Percentiles rank a stretch among this genome's conserved stretches.
Evolutionary conservation across 2,329 filamentous ascomycete genomes (phyloP).

Genomic region (Sporothrix dimorphospora): DNA sequence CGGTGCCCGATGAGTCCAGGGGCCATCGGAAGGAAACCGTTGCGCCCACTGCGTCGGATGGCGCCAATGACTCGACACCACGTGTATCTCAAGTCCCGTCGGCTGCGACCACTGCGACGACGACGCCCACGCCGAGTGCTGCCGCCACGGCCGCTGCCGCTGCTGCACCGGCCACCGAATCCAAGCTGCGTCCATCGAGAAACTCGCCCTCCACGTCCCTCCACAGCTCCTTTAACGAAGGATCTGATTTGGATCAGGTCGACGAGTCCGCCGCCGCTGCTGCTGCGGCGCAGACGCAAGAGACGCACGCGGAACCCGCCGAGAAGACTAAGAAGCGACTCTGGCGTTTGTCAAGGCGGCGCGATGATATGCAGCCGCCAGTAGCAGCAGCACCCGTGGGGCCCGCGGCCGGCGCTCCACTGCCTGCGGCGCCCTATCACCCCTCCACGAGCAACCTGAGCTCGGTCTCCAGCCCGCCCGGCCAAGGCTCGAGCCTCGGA

Average conservation of each 20-base stretch:
- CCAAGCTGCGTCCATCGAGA: constrained; percentile 60
- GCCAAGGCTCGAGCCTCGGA: constrained; percentile 52
- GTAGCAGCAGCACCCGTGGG: neutral
- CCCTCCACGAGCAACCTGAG: constrained; percentile 29
- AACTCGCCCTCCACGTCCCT: constrained; percentile 77
- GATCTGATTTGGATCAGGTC: constrained; percentile 75
- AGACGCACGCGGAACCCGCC: constrained; percentile 40
- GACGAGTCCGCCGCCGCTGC: constrained; percentile 56
- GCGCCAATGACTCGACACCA: constrained; percentile 48
- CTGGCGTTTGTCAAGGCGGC: constrained; percentile 71
- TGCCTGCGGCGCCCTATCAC: neutral
- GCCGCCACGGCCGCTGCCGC: constrained; percentile 37
- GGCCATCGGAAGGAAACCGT: neutral
- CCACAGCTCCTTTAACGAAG: constrained; percentile 77
- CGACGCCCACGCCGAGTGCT: constrained; percentile 24
- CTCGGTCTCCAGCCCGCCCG: constrained; percentile 40
- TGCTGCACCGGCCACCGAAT: neutral
- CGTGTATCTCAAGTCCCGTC: constrained; percentile 52
- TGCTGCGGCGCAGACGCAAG: constrained; percentile 32
- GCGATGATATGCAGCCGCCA: constrained; percentile 51
- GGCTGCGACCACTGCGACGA: constrained; percentile 21
- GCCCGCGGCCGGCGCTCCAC: neutral
- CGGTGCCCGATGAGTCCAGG: neutral
- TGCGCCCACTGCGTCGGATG: constrained; percentile 34
- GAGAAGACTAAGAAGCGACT: constrained; percentile 72